Base-by-base conservation (phyloP, 768 basidiomycete genomes). In the Xerocomellus intermedius region DNA sequence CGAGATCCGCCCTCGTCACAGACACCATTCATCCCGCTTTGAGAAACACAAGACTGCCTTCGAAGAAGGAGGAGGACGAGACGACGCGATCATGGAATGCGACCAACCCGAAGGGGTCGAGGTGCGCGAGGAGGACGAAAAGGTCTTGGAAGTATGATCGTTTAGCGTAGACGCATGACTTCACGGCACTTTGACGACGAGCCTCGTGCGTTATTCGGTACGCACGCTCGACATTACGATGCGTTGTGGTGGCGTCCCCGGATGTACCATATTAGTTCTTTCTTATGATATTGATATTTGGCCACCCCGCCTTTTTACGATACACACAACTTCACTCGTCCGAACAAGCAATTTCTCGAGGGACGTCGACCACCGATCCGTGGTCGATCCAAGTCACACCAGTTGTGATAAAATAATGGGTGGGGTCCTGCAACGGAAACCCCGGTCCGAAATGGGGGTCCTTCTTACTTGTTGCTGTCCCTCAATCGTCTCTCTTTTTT, bases 11-110 rank as follows among this genome's bases (percentile, higher is more conserved):
- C 22, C 17, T 19, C 3, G 8, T 45, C n/a, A 30, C 55, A 86
- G 84, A 66, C 83, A 85, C 52, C 88, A 89, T 64, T 79, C 85
- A 3, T 78, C 83, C 5, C 90, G 88, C 73, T 98, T 98, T 66
- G 94, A 98, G 77, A 81, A 86, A 59, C 80, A 84, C 64, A 88
- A 85, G 66, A 70, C 85, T 1, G 93, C 91, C 0, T 89, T 89
- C 68, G 88, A 94, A 66, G 79, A 84, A 58, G 91, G 90, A 50
- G 89, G 72, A 3, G 83, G 82, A 42, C 80, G 70, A 42, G 75
- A 78, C 46, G 85, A 84, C 19, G 77, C 77, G 33, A 61, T 65
- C n/a, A 60, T 74, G 41, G 71, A 73, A 2, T 57, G 52, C 12
- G 54, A 50, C 35, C 33, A 37, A 8, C 38, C 47, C 7, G 12